Base-by-base conservation (phyloP, 1,139 yeast species). In the Candida dubliniensis region DNA sequence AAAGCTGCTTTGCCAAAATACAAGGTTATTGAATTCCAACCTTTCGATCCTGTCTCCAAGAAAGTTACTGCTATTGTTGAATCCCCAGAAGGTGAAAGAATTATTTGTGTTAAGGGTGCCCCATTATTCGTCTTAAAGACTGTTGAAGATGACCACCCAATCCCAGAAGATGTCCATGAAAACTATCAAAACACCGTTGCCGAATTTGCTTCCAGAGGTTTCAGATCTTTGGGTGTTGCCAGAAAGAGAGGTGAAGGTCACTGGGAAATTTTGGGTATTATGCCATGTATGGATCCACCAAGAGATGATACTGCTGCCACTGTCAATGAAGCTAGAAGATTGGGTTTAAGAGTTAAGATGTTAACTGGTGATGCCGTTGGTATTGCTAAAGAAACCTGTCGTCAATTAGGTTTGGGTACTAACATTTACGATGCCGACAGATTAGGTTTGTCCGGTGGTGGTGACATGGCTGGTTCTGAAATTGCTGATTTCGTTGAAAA, bases 221-320 rank as follows among this genome's bases (percentile, higher is more conserved):
- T 89, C 95, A 82, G 96, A 77, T 90, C 96, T 66, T 81, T 89
- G 67, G 96, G 96, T 87, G 96, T 89, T 78, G 96, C 96, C 61
- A 89, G 96, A 82, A 89, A 89, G 95, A 86, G 95, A 85, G 96
- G 96, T 76, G 96, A 89, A 74, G 96, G 95, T 70, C 96, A 88
- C 84, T 89, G 96, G 96, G 96, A 89, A 79, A 86, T 89, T 63
- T 81, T 89, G 66, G 96, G 96, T 77, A 91, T 89, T 78, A 88
- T 89, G 95, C 96, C 96, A 71, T 88, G 96, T 82, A 88, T 89
- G 93, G 96, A 89, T 75, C 96, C 96, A 66, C 96, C 96, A 76
- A 87, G 96, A 84, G 96, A 88, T 71, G 96, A 89, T 72, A 89
- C 96, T 81, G 96, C 96, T 69, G 87, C 84, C 68, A 89, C 96